Evolutionary conservation across 2,329 filamentous ascomycete species (phyloP), one percentile per base, ranked within the genome.

Genomic region (Apiospora sp.): DNA sequence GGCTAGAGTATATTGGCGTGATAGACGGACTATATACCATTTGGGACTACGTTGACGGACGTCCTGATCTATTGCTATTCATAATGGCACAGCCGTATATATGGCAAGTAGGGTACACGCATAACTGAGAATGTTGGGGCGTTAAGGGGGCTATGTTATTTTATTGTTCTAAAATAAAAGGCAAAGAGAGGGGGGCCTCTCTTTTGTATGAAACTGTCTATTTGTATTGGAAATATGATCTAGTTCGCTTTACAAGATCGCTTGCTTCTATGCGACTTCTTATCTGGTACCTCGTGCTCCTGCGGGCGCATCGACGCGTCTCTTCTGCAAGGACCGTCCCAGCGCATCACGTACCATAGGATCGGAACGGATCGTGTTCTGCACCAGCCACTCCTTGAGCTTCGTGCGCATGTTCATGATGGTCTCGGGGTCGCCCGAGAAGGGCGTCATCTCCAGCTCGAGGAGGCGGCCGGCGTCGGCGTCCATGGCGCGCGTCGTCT

Each of bases 351-450:
- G 89, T 12, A 98, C 96, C 83, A 96, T 94, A 0, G 92, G 92
- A 82, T 96, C 93, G 68, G 89, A 90, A 76, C 91, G 88, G 73
- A 97, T 93, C 19, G 92, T 95, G 79, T 97, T 97, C 81, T 97
- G 91, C 69, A 98, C 91, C 76, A 98, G 85, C 88, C 94, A 97
- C 78, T 96, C 94, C 82, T 92, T 93, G 83, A 98, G 89, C 78
- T 92, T 93, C 54, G 88, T 87, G 74, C 91, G 89, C 78, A 97
- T 83, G 73, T 90, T 90, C 64, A 86, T 86, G 67, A 92, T 84
- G n/a, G 86, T 87, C 74, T 89, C 87, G 48, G 88, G 84, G 78
- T 97, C 92, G n/a, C 91, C 92, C 69, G 87, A 90, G 82, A 95
- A 98, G 0, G 96, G 96, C 70, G 91, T 91, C 81, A 95, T 88